A percentile compares a stretch with the other conserved stretches of the same genome.
Conservation (phyloP, 129 eudicot genomes). For the Calendula officinalis region DNA sequence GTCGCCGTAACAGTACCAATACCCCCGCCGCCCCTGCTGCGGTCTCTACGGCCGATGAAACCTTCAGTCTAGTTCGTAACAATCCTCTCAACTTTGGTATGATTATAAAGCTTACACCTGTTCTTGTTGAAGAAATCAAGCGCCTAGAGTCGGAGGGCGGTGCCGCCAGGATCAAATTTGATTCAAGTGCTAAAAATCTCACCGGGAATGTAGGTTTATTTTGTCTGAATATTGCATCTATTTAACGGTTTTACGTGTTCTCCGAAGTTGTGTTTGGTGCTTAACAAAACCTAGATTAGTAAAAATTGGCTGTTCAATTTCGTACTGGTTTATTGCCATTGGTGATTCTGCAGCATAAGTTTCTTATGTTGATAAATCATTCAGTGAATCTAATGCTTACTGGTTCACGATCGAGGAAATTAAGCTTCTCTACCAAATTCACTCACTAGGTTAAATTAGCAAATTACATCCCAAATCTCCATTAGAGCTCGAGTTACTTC, state of each 20-base stretch:
- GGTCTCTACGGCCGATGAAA: constrained; percentile 55
- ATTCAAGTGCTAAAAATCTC: constrained; percentile 57
- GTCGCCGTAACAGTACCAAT: constrained; percentile 42
- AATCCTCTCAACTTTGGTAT: constrained; percentile 69
- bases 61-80: constrained; percentile 66
- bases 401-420: constrained; percentile 14
- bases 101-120: constrained; percentile 76
- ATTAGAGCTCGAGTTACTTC: background rate
- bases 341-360: constrained; percentile 13
- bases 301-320: constrained; percentile 7
- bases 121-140: constrained; percentile 91
- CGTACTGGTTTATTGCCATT: background rate
- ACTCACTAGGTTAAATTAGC: constrained; percentile 23
- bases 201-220: constrained; percentile 64
- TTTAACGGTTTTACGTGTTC: constrained; percentile 3
- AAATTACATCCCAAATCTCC: background rate
- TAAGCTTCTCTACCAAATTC: constrained; percentile 13
- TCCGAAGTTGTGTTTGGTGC: constrained; percentile 16
- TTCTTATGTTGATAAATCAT: background rate
- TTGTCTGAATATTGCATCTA: constrained; percentile 5
- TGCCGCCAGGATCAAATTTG: constrained; percentile 70
- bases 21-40: constrained; percentile 27
- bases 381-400: constrained; percentile 7
- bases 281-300: constrained; percentile 11
- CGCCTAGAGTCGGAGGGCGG: constrained; percentile 70